These are phyloP conservation scores for Psilocybe cubensis DNA, from an alignment of 768 basidiomycete species.

Conservation along the genomic window DNA sequence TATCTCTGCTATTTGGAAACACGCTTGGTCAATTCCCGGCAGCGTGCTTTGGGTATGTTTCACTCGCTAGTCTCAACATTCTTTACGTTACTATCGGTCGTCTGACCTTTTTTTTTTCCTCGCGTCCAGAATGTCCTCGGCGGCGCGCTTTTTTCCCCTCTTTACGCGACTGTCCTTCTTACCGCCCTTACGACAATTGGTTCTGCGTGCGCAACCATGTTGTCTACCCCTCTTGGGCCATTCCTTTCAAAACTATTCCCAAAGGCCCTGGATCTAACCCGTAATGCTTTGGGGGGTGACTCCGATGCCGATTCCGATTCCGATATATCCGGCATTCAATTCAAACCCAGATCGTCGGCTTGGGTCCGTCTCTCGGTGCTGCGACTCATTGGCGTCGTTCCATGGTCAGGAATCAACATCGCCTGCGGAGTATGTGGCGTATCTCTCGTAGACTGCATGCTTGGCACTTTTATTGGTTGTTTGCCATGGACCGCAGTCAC, in stretches of 20 bases:
- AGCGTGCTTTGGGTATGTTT: slow-evolving; percentile 85
- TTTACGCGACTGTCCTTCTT: slow-evolving; percentile 79
- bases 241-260: slow-evolving; percentile 83
- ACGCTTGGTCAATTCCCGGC: slow-evolving; percentile 96
- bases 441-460: slow-evolving; percentile 68
- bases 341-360: slow-evolving; percentile 43
- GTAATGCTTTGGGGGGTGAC: slow-evolving; percentile 76
- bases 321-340: slow-evolving; percentile 35
- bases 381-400: slow-evolving; percentile 90
- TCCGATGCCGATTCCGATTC: slow-evolving; percentile 46
- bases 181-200: slow-evolving; percentile 88
- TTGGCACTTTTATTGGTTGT: slow-evolving; percentile 83
- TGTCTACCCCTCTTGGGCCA: slow-evolving; percentile 85
- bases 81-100: slow-evolving; percentile 11
- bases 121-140: slow-evolving; percentile 79
- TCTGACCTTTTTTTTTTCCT: slow-evolving; percentile 18
- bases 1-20: slow-evolving; percentile 90
- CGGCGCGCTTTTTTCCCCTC: slow-evolving; percentile 84
- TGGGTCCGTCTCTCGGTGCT: slow-evolving; percentile 91
- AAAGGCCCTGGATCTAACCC: slow-evolving; percentile 82
- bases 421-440: slow-evolving; percentile 94
- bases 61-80: slow-evolving; percentile 7
- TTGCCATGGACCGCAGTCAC: slow-evolving; percentile 93
- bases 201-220: slow-evolving; percentile 78
- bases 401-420: slow-evolving; percentile 97